Conservation (phyloP, 305 asterid species). For the Fraxinus ornus region DNA sequence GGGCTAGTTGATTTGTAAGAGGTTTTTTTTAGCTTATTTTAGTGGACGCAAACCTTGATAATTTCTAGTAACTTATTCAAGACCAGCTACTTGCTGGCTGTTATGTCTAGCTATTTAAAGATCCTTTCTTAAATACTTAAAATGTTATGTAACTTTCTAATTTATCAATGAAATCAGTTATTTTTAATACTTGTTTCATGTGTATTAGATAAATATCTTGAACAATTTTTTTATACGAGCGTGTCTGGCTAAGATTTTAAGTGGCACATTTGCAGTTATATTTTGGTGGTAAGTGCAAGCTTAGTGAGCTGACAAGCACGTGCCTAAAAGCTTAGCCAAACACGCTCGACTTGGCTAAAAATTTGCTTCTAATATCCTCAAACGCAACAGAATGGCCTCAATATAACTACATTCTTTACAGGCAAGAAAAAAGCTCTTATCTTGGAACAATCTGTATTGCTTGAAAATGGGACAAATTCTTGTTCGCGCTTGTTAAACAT, state of each 20-base stretch:
- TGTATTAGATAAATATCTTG: neutral
- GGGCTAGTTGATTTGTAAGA: constrained; percentile 24
- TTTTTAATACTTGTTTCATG: neutral
- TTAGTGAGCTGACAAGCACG: neutral
- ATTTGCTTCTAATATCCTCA: neutral
- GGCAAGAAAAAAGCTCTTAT: neutral
- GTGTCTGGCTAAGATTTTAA: neutral
- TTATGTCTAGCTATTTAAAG: constrained; percentile 1
- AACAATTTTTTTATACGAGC: neutral
- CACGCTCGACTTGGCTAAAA: neutral
- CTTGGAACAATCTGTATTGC: neutral
- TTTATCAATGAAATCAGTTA: constrained; percentile 17
- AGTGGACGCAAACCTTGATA: constrained; percentile 9
- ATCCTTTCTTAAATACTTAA: neutral
- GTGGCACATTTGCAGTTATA: neutral
- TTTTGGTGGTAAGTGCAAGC: neutral
- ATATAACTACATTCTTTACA: neutral
- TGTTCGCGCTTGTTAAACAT: neutral
- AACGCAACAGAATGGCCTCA: neutral
- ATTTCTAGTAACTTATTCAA: constrained; percentile 24
- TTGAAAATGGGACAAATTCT: neutral
- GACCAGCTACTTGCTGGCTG: constrained; percentile 51
- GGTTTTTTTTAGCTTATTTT: constrained; percentile 12
- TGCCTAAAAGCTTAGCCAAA: neutral
- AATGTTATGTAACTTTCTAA: constrained; percentile 7